Conservation (phyloP, 2,329 filamentous ascomycete genomes). For the Cladosporium sphaerospermum region DNA sequence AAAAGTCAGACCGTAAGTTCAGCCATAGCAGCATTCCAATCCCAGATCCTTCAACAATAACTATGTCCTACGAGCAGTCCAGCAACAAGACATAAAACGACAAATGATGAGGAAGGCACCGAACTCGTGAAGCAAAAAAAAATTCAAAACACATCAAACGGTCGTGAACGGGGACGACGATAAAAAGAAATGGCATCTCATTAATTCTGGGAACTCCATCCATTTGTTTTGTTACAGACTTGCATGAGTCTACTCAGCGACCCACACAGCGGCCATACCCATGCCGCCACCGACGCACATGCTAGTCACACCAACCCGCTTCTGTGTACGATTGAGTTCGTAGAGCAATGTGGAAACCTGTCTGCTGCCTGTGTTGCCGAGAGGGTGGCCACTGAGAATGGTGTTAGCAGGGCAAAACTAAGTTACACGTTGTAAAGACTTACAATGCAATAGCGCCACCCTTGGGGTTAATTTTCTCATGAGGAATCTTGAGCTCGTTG, state of each 20-base stretch:
- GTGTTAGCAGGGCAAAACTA: slow-evolving; percentile 68
- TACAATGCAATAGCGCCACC: slow-evolving; percentile 85
- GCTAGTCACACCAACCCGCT: slow-evolving; percentile 84
- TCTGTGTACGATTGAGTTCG: slow-evolving; percentile 75
- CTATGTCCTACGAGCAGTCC: too few relatives aligned
- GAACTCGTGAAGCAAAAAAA: too few relatives aligned
- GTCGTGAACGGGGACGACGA: too few relatives aligned
- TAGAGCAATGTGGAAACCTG: slow-evolving; percentile 90
- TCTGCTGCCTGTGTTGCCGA: slow-evolving; percentile 88
- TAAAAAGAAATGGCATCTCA: too few relatives aligned
- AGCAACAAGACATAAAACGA: too few relatives aligned
- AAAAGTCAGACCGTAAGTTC: too few relatives aligned
- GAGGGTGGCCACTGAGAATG: slow-evolving; percentile 58
- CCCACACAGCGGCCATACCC: slow-evolving; percentile 97
- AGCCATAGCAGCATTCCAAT: too few relatives aligned
- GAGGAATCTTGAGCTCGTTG: slow-evolving; percentile 75
- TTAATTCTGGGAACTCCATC: too few relatives aligned
- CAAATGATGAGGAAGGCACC: too few relatives aligned
- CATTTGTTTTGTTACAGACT: too few relatives aligned
- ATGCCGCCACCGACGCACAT: slow-evolving; percentile 98
- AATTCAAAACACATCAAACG: too few relatives aligned
- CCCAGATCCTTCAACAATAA: too few relatives aligned
- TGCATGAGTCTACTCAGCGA: slow-evolving; percentile 62
- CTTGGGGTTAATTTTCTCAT: slow-evolving; percentile 93
- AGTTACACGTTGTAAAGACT: slow-evolving; percentile 8